Percentiles rank a stretch among this genome's conserved stretches.
Conservation (phyloP, 2,329 filamentous ascomycete species). For the Sporothrix brasiliensis region DNA sequence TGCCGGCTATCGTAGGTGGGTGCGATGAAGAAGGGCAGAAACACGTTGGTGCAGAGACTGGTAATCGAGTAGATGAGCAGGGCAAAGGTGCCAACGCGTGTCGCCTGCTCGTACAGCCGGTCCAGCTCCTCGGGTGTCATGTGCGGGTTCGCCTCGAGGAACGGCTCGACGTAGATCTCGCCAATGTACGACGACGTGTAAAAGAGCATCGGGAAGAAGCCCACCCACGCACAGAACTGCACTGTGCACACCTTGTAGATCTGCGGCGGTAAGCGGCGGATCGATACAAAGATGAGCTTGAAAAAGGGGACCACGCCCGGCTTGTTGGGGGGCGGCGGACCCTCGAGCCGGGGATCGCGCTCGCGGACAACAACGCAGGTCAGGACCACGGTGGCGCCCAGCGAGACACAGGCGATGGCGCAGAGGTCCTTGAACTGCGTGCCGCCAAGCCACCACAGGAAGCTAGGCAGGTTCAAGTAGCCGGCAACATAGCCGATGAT, state of each 20-base stretch:
- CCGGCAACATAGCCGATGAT: slow-evolving; percentile 89
- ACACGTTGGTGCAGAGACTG: slow-evolving; percentile 77
- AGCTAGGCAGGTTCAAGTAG: slow-evolving; percentile 74
- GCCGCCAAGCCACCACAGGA: slow-evolving; percentile 77
- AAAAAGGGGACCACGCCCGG: slow-evolving; percentile 78
- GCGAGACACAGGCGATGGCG: slow-evolving; percentile 75
- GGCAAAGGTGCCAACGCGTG: slow-evolving; percentile 84
- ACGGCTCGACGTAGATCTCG: slow-evolving; percentile 87
- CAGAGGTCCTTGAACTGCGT: slow-evolving; percentile 94
- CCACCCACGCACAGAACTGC: slow-evolving; percentile 87
- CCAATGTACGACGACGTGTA: slow-evolving; percentile 94
- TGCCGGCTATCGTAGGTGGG: slow-evolving; percentile 69
- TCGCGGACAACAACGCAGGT: slow-evolving; percentile 73
- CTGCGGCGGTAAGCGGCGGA: slow-evolving; percentile 77
- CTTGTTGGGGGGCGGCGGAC: slow-evolving; percentile 60
- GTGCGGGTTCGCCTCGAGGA: slow-evolving; percentile 73
- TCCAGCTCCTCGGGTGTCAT: slow-evolving; percentile 78
- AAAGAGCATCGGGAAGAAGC: slow-evolving; percentile 93
- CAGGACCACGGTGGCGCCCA: slow-evolving; percentile 69
- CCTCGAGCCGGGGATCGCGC: slow-evolving; percentile 75
- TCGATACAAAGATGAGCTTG: slow-evolving; percentile 72
- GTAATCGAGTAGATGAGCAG: slow-evolving; percentile 86
- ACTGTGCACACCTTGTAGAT: slow-evolving; percentile 80
- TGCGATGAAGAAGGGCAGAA: slow-evolving; percentile 82
- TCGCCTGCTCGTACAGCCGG: slow-evolving; percentile 78